Conservation (phyloP, 176 grass and related monocot genomes). For the Lolium rigidum region DNA sequence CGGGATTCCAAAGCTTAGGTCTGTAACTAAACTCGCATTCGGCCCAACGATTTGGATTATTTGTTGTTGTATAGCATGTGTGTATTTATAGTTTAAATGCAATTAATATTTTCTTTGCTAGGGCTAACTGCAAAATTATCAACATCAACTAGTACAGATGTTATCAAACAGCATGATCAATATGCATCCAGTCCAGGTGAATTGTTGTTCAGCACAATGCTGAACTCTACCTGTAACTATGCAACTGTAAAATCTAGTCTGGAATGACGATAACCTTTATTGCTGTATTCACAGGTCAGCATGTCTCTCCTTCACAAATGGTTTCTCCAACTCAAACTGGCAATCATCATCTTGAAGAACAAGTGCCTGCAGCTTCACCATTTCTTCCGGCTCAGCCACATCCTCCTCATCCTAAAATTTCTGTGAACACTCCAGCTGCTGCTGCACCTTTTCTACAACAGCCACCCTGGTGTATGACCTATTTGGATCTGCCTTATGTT, state of each 20-base stretch:
- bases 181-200: slow-evolving; percentile 20
- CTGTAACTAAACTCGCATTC: slow-evolving; percentile 33
- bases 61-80: slow-evolving; percentile 5
- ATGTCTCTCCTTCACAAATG: background rate
- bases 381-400: slow-evolving; percentile 47
- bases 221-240: slow-evolving; percentile 34
- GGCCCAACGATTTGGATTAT: slow-evolving; percentile 19
- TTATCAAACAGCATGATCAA: slow-evolving; percentile 20
- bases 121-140: slow-evolving; percentile 35
- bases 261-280: slow-evolving; percentile 20
- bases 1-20: slow-evolving; percentile 49
- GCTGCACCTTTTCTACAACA: slow-evolving; percentile 32
- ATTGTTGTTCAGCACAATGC: slow-evolving; percentile 28
- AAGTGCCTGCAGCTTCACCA: slow-evolving; percentile 43
- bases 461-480: slow-evolving; percentile 36
- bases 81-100: slow-evolving; percentile 33
- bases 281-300: slow-evolving; percentile 26
- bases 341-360: slow-evolving; percentile 15
- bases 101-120: slow-evolving; percentile 30
- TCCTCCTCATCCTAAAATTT: slow-evolving; percentile 13
- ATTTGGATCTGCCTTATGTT: slow-evolving; percentile 9
- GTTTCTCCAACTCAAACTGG: slow-evolving; percentile 33
- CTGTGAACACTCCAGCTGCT: slow-evolving; percentile 23
- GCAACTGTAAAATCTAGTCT: slow-evolving; percentile 24
- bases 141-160: slow-evolving; percentile 32